A percentile compares a stretch with the other conserved stretches of the same genome.
phyloP scores from a whole-genome alignment of 1,139 yeast species.

The Taphrina wiesneri region DNA sequence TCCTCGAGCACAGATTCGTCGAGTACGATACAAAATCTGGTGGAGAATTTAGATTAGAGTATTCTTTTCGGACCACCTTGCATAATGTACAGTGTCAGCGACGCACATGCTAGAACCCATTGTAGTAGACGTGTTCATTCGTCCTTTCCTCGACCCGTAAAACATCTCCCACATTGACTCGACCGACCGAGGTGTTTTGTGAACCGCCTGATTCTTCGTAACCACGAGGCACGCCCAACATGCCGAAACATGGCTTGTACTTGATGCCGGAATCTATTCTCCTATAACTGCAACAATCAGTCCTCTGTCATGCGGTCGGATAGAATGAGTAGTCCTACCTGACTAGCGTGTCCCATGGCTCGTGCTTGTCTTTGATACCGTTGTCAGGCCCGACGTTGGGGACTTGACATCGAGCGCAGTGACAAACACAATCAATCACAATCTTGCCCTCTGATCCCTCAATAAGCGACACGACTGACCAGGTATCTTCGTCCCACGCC shows the following conservation, averaged over 20 bases:
- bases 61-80: not conserved
- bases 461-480: slow-evolving; percentile 11
- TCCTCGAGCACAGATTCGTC: slow-evolving; percentile 14
- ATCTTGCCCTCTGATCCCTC: slow-evolving; percentile 12
- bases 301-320: not conserved
- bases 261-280: slow-evolving; percentile 22
- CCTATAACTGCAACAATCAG: slow-evolving; percentile 6
- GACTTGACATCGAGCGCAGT: slow-evolving; percentile 26
- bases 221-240: slow-evolving; percentile 26
- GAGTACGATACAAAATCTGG: slow-evolving; percentile 7
- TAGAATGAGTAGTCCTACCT: not conserved
- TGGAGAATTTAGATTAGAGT: slow-evolving; percentile 9
- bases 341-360: slow-evolving; percentile 25
- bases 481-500: slow-evolving; percentile 32
- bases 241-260: slow-evolving; percentile 30
- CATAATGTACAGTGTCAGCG: not conserved
- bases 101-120: slow-evolving; percentile 6
- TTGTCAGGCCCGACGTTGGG: slow-evolving; percentile 26
- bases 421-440: slow-evolving; percentile 1
- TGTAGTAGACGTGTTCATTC: not conserved
- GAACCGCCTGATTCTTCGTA: not conserved
- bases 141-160: slow-evolving; percentile 11
- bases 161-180: slow-evolving; percentile 3
- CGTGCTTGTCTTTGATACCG: slow-evolving; percentile 22
- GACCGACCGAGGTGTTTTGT: not conserved